Conservation (phyloP, 805 yeast genomes). For the Nakazawaea sp. region DNA sequence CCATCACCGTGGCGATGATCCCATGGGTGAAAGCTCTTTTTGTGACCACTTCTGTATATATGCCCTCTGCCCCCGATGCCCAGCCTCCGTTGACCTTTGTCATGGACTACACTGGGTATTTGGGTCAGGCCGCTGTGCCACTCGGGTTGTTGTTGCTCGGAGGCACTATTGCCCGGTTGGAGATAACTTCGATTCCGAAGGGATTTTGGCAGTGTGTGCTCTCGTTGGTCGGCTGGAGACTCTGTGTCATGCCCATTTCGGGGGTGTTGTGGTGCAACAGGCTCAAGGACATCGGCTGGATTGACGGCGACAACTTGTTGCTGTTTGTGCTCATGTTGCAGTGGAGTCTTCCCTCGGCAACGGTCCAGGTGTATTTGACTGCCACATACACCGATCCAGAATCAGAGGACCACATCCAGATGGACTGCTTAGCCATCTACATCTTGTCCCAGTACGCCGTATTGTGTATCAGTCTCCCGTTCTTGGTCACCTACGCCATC, state of each 20-base stretch:
- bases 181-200: constrained; percentile 34
- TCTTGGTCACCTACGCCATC: constrained; percentile 38
- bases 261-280: constrained; percentile 45
- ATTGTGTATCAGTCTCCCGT: constrained; percentile 40
- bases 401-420: constrained; percentile 39
- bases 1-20: constrained; percentile 43
- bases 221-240: constrained; percentile 32
- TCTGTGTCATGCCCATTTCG: constrained; percentile 42
- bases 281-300: constrained; percentile 41
- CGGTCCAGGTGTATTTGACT: constrained; percentile 52
- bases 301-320: constrained; percentile 27
- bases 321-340: constrained; percentile 39
- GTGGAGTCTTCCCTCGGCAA: constrained; percentile 50
- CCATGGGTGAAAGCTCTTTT: constrained; percentile 48
- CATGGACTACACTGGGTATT: constrained; percentile 40
- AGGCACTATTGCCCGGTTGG: constrained; percentile 44
- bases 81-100: constrained; percentile 49
- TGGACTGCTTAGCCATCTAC: constrained; percentile 50
- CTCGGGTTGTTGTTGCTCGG: constrained; percentile 47
- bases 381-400: constrained; percentile 49
- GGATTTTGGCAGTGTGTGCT: constrained; percentile 55
- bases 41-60: constrained; percentile 22
- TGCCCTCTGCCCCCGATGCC: constrained; percentile 38
- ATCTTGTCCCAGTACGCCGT: constrained; percentile 41
- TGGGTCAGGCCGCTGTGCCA: constrained; percentile 50